Evolutionary conservation across 306 rosid species (phyloP).

Genomic region (Corylus heterophylla): DNA sequence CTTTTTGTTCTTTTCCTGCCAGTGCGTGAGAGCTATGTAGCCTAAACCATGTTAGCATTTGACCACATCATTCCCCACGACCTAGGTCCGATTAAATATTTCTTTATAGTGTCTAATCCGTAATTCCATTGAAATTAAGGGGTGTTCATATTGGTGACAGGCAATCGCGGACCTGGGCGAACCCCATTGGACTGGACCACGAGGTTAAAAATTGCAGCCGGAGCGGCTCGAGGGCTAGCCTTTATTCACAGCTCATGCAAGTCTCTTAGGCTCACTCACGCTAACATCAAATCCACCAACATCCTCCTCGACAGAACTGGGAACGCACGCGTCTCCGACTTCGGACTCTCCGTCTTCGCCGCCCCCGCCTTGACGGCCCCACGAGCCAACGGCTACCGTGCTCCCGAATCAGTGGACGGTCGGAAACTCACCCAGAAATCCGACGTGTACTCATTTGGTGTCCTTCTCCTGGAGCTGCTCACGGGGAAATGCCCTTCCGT

Average conservation of each 20-base stretch:
- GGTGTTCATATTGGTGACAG: slow-evolving; percentile 30
- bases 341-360: slow-evolving; percentile 62
- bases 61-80: background rate
- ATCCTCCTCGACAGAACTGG: slow-evolving; percentile 62
- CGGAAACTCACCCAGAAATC: slow-evolving; percentile 62
- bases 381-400: slow-evolving; percentile 69
- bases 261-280: slow-evolving; percentile 63
- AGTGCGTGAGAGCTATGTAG: no score
- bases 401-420: slow-evolving; percentile 66
- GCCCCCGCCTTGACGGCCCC: slow-evolving; percentile 27
- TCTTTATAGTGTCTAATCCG: slow-evolving; percentile 12
- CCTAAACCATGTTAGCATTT: no score
- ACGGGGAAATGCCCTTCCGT: slow-evolving; percentile 84
- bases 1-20: no score
- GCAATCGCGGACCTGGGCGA: slow-evolving; percentile 90
- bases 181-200: slow-evolving; percentile 93
- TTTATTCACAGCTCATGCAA: slow-evolving; percentile 72
- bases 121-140: slow-evolving; percentile 20
- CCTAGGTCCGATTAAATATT: background rate
- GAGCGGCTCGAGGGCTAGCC: slow-evolving; percentile 75
- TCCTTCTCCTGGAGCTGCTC: slow-evolving; percentile 71
- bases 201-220: slow-evolving; percentile 73
- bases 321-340: slow-evolving; percentile 66
- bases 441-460: slow-evolving; percentile 81
- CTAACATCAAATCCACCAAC: slow-evolving; percentile 85